Evolutionary conservation across 2,329 filamentous ascomycete species (phyloP).

Genomic region (Pestalotiopsis sp.): DNA sequence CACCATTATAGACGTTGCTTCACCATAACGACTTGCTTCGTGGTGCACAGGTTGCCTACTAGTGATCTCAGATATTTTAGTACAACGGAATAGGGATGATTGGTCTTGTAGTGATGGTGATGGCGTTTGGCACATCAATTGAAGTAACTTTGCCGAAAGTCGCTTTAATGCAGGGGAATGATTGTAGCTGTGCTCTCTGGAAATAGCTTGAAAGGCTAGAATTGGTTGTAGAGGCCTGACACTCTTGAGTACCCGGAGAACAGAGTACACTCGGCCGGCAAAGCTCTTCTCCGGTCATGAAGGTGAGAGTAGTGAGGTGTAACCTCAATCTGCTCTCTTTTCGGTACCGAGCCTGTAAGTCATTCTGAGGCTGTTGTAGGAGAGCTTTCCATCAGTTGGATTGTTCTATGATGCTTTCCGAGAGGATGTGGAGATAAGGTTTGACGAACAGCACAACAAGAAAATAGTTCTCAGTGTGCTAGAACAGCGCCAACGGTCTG

Average conservation of each 20-base stretch:
- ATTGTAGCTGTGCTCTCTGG: background rate
- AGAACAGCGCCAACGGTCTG: background rate
- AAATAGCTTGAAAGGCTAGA: background rate
- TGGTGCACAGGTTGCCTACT: too few relatives aligned
- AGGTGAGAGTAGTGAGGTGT: background rate
- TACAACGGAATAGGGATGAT: too few relatives aligned
- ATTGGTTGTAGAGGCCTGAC: background rate
- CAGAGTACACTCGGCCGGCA: background rate
- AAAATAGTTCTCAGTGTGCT: background rate
- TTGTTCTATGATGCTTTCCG: background rate
- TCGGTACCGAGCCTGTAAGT: background rate
- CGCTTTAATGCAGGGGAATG: too few relatives aligned
- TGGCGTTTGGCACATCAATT: too few relatives aligned
- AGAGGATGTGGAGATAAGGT: background rate
- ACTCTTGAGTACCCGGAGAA: background rate
- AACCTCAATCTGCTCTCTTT: background rate
- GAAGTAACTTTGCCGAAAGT: too few relatives aligned
- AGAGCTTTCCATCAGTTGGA: background rate
- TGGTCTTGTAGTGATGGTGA: too few relatives aligned
- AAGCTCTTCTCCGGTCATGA: background rate
- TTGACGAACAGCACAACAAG: background rate
- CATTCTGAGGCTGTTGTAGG: background rate
- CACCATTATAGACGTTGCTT: too few relatives aligned
- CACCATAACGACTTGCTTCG: too few relatives aligned
- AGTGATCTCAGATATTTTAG: too few relatives aligned